Percentiles rank a stretch among this genome's conserved stretches.
Evolutionary conservation across 164 flowering plant species (phyloP).

Genomic region (Tetrastigma voinierianum): DNA sequence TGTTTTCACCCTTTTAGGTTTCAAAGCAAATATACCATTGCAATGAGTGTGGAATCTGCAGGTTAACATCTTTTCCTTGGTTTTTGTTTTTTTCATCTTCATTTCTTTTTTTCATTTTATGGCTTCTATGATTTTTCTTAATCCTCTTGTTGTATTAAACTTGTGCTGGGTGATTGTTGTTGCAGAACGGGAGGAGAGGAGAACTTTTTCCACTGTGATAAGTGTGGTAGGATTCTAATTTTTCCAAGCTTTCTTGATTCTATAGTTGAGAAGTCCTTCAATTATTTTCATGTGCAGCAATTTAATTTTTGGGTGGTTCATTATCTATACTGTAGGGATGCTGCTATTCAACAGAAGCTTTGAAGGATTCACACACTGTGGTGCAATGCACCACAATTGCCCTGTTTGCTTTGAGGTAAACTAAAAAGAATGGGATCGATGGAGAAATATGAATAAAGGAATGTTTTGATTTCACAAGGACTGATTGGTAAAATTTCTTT

Average conservation of each 20-base stretch:
- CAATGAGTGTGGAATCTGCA: constrained; percentile 88
- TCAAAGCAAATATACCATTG: constrained; percentile 89
- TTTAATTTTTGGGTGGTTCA: not conserved
- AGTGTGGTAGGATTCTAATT: constrained; percentile 53
- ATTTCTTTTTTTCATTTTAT: no score
- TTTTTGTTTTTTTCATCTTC: no score
- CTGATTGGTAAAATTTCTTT: not conserved
- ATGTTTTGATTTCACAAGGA: no score
- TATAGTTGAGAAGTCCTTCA: not conserved
- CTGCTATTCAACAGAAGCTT: constrained; percentile 56
- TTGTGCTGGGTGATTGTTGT: no score
- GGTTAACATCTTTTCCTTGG: constrained; percentile 22
- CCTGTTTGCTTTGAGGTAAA: constrained; percentile 91
- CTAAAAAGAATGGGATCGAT: not conserved
- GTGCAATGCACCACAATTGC: constrained; percentile 92
- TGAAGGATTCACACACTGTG: constrained; percentile 69
- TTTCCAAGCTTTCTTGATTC: not conserved
- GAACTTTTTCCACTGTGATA: constrained; percentile 78
- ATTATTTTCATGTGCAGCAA: not conserved
- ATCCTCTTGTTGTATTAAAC: not conserved
- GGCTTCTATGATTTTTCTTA: not conserved
- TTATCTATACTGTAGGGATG: constrained; percentile 48
- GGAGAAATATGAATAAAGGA: not conserved
- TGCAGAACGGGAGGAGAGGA: constrained; percentile 62
- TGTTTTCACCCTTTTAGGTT: constrained; percentile 35